Conservation (phyloP, 352 stramenopile genomes). For the Hyaloperonospora brassicae region DNA sequence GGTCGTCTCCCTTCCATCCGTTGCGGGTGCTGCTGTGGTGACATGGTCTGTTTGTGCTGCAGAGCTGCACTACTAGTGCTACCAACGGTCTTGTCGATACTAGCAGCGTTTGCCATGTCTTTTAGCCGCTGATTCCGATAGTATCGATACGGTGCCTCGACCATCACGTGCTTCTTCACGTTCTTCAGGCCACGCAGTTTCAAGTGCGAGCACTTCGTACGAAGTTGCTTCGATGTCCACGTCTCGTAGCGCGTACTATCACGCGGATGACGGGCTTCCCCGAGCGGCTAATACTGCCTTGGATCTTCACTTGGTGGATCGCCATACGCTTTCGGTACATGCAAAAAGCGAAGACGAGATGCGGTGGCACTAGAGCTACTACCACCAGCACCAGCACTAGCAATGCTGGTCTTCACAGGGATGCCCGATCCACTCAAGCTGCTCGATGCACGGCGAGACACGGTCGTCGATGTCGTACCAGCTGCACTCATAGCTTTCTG, state of each 20-base stretch:
- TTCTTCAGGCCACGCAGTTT: slow-evolving; percentile 78
- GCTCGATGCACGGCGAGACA: slow-evolving; percentile 12
- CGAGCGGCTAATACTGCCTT: slow-evolving; percentile 29
- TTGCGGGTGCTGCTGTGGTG: slow-evolving; percentile 11
- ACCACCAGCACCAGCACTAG: no score
- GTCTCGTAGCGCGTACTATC: slow-evolving; percentile 68
- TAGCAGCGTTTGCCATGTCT: slow-evolving; percentile 25
- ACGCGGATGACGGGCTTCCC: slow-evolving; percentile 43
- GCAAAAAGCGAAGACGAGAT: slow-evolving; percentile 1
- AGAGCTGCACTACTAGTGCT: neutral
- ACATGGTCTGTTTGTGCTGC: slow-evolving; percentile 4
- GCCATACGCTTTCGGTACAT: neutral
- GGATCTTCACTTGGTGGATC: slow-evolving; percentile 19
- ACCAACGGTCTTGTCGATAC: neutral
- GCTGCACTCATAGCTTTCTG: slow-evolving; percentile 6
- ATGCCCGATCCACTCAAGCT: slow-evolving; percentile 7
- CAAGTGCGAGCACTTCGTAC: slow-evolving; percentile 74
- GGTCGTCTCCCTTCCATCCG: slow-evolving; percentile 11
- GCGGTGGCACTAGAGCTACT: neutral
- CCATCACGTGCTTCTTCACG: slow-evolving; percentile 83
- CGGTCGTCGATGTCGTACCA: slow-evolving; percentile 6
- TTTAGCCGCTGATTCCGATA: slow-evolving; percentile 60
- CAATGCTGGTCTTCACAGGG: neutral
- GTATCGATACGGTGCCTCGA: slow-evolving; percentile 70
- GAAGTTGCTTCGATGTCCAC: slow-evolving; percentile 75